phyloP scores from a whole-genome alignment of 2,329 filamentous ascomycete species.

The Cladosporium sp. region DNA sequence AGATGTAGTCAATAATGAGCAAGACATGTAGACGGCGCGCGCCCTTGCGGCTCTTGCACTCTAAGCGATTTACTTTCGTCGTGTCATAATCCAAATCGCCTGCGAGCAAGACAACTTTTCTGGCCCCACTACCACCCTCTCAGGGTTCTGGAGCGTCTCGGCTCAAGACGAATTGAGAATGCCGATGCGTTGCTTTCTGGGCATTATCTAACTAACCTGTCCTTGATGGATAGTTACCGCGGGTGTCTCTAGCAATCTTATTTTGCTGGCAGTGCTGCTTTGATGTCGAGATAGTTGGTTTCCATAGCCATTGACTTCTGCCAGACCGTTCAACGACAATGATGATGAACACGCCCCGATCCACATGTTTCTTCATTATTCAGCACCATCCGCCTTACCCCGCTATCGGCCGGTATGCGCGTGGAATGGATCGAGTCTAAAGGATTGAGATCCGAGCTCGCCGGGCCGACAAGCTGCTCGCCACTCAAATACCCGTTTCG shows the following conservation, averaged over 20 bases:
- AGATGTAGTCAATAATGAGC: background rate
- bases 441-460: background rate
- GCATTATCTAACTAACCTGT: background rate
- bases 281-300: background rate
- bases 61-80: slow-evolving; percentile 11
- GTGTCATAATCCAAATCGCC: slow-evolving; percentile 13
- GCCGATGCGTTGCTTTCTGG: slow-evolving; percentile 5
- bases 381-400: background rate
- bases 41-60: slow-evolving; percentile 1
- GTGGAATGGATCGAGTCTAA: slow-evolving; percentile 4
- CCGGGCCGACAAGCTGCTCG: background rate
- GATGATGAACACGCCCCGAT: background rate
- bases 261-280: background rate
- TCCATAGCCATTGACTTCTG: background rate
- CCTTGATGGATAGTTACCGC: background rate
- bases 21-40: background rate
- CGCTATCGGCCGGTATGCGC: slow-evolving; percentile 1
- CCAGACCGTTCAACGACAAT: background rate
- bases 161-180: slow-evolving; percentile 1
- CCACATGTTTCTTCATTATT: background rate
- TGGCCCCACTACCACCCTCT: slow-evolving; percentile 4
- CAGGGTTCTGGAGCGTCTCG: slow-evolving; percentile 7
- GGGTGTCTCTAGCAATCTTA: background rate
- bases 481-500: background rate
- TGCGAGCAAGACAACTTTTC: slow-evolving; percentile 6